A percentile compares a stretch with the other conserved stretches of the same genome.
Conservation (phyloP, 2,329 filamentous ascomycete species). For the Clonostachys rosea region DNA sequence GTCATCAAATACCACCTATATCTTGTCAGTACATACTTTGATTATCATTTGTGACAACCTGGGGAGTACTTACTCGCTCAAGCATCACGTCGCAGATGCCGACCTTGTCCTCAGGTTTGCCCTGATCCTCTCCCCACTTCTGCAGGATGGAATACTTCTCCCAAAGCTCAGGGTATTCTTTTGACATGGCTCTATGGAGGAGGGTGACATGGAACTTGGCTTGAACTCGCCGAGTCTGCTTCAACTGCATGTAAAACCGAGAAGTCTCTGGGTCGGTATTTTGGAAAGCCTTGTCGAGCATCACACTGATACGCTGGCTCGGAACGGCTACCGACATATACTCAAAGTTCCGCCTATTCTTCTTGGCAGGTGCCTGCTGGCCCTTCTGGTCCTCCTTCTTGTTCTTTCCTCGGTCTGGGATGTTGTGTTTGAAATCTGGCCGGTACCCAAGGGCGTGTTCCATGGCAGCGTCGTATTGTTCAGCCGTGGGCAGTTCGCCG, state of each 20-base stretch:
- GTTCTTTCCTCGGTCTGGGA: slow-evolving; percentile 52
- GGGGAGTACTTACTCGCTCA: slow-evolving; percentile 42
- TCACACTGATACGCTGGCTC: slow-evolving; percentile 33
- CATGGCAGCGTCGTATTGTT: slow-evolving; percentile 78
- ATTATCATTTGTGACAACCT: not conserved
- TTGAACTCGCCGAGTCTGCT: slow-evolving; percentile 72
- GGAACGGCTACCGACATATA: slow-evolving; percentile 51
- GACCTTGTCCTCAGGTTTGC: slow-evolving; percentile 29
- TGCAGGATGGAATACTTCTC: slow-evolving; percentile 63
- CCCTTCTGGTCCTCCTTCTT: slow-evolving; percentile 19
- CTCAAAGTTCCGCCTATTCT: slow-evolving; percentile 46
- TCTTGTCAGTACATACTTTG: slow-evolving; percentile 10
- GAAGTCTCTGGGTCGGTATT: slow-evolving; percentile 35
- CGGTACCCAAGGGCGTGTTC: slow-evolving; percentile 70
- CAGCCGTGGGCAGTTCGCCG: slow-evolving; percentile 61
- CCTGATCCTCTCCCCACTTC: slow-evolving; percentile 28
- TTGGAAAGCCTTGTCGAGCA: slow-evolving; percentile 69
- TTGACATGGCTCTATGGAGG: slow-evolving; percentile 69
- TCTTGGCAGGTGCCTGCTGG: slow-evolving; percentile 20
- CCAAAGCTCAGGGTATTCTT: slow-evolving; percentile 68
- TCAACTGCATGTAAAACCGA: slow-evolving; percentile 69
- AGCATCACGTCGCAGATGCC: slow-evolving; percentile 61
- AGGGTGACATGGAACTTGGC: slow-evolving; percentile 89
- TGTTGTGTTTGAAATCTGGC: slow-evolving; percentile 70
- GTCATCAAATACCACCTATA: slow-evolving; percentile 72